Evolutionary conservation across 108 stramenopile genomes (phyloP).

Genomic region (Skeletonema tropicum): DNA sequence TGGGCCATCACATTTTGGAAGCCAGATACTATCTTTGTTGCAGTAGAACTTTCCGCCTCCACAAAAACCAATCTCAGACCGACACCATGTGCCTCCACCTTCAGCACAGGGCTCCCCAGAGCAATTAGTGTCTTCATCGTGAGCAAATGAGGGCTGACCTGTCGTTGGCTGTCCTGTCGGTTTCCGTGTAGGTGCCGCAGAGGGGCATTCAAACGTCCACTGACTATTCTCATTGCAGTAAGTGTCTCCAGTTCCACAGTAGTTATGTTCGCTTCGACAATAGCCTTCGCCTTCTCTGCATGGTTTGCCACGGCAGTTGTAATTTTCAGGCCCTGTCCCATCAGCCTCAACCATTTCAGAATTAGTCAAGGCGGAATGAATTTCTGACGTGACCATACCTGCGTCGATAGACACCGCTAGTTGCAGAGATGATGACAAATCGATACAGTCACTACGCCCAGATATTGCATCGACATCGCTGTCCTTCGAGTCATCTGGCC

Average conservation of each 20-base stretch:
- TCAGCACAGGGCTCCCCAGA: slow-evolving; percentile 32
- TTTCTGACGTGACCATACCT: slow-evolving; percentile 16
- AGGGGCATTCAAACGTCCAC: slow-evolving; percentile 38
- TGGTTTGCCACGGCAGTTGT: slow-evolving; percentile 38
- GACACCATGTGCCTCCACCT: slow-evolving; percentile 34
- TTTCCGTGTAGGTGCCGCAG: slow-evolving; percentile 10
- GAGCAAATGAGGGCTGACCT: slow-evolving; percentile 25
- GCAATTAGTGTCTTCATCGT: slow-evolving; percentile 22
- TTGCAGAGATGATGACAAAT: slow-evolving; percentile 13
- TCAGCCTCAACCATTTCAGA: not conserved
- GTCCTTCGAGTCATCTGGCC: slow-evolving; percentile 3
- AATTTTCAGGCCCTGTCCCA: not conserved
- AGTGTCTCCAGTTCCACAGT: slow-evolving; percentile 37
- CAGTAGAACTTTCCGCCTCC: slow-evolving; percentile 31
- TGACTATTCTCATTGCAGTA: slow-evolving; percentile 38
- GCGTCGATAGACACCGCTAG: slow-evolving; percentile 19
- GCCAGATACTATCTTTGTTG: slow-evolving; percentile 29
- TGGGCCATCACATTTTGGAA: slow-evolving; percentile 20
- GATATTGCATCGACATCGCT: slow-evolving; percentile 20
- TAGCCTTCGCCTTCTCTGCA: slow-evolving; percentile 27
- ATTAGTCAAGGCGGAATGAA: not conserved
- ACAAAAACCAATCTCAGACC: slow-evolving; percentile 39
- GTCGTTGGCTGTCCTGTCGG: slow-evolving; percentile 16
- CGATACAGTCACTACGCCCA: slow-evolving; percentile 31
- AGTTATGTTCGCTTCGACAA: slow-evolving; percentile 30